Conservation (phyloP, 352 stramenopile species). For the Globisporangium cederbergense region DNA sequence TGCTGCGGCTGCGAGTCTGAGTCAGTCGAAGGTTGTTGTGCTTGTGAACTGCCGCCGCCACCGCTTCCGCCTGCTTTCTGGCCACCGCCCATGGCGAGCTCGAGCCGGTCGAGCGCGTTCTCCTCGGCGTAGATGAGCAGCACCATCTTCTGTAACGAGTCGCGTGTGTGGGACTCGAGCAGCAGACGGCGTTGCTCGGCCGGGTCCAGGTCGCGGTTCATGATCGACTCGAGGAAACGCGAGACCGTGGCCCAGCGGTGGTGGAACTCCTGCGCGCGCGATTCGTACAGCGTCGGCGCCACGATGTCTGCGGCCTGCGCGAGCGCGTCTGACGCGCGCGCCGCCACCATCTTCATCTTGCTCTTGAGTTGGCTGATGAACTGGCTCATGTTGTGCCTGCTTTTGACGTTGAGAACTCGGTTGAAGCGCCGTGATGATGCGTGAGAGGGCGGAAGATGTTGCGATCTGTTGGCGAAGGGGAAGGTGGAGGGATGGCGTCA, state of each 20-base stretch:
- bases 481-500: no score
- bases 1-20: conserved; percentile 26
- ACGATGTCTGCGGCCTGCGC: conserved; percentile 79
- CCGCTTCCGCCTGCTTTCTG: conserved; percentile 10
- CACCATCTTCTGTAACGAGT: conserved; percentile 84
- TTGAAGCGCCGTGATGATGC: neutral
- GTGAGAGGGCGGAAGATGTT: neutral
- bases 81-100: conserved; percentile 46
- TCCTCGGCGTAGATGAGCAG: conserved; percentile 85
- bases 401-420: neutral
- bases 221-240: conserved; percentile 72
- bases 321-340: conserved; percentile 63
- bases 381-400: conserved; percentile 12
- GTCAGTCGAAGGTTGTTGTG: conserved; percentile 12
- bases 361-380: conserved; percentile 72
- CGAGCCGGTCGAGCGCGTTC: conserved; percentile 63
- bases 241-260: conserved; percentile 77
- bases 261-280: conserved; percentile 80
- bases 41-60: neutral
- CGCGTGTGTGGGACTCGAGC: conserved; percentile 75
- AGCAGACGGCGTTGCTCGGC: conserved; percentile 71
- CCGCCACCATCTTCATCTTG: conserved; percentile 75
- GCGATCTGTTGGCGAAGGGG: neutral
- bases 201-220: conserved; percentile 61
- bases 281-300: conserved; percentile 79